Conservation (phyloP, 306 rosid species). For the Rosa lucieae region DNA sequence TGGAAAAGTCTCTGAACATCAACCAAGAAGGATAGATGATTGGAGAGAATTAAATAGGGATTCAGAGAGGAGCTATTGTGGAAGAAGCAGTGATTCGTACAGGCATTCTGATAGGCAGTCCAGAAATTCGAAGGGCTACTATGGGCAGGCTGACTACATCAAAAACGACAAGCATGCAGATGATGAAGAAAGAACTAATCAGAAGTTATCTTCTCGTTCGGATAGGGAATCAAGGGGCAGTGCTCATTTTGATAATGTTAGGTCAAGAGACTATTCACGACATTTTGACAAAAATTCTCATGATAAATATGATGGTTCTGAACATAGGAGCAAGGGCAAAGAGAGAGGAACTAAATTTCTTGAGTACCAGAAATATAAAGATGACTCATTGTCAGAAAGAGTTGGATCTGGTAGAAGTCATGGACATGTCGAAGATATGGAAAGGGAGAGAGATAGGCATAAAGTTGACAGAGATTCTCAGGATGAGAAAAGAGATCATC, state of each 20-base stretch:
- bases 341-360: constrained; percentile 13
- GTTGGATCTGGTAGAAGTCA: constrained; percentile 59
- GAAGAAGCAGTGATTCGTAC: constrained; percentile 58
- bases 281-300: constrained; percentile 50
- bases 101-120: constrained; percentile 63
- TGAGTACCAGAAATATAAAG: constrained; percentile 42
- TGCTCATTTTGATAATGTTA: constrained; percentile 35
- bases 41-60: constrained; percentile 55
- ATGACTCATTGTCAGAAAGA: constrained; percentile 55
- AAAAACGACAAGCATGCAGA: constrained; percentile 53
- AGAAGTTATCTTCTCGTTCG: constrained; percentile 52
- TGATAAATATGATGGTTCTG: constrained; percentile 62
- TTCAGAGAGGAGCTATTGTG: constrained; percentile 45
- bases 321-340: constrained; percentile 58
- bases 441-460: constrained; percentile 55
- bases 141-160: constrained; percentile 48
- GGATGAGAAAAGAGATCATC: constrained; percentile 61
- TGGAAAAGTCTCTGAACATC: constrained; percentile 44
- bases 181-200: constrained; percentile 54
- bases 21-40: constrained; percentile 50
- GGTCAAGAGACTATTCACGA: constrained; percentile 53
- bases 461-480: constrained; percentile 48
- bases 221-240: constrained; percentile 58
- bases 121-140: constrained; percentile 58
- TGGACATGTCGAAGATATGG: constrained; percentile 45